phyloP scores from a whole-genome alignment of 805 yeast genomes.

The Blastobotrys parvus region DNA sequence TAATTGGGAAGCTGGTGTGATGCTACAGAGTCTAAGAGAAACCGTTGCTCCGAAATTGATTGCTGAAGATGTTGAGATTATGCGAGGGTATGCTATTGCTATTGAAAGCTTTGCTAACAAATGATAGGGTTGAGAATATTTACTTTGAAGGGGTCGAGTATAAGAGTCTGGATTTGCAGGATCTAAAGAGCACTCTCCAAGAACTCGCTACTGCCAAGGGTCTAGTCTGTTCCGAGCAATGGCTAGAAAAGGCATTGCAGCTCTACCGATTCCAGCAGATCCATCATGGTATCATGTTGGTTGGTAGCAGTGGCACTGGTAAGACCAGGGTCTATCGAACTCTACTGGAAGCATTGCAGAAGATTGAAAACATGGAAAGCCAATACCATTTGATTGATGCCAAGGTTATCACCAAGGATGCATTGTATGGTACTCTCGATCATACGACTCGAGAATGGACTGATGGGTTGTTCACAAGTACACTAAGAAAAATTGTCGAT shows the following conservation, averaged over 20 bases:
- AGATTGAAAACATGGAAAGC: constrained; percentile 31
- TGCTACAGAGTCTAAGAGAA: constrained; percentile 48
- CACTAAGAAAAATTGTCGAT: constrained; percentile 48
- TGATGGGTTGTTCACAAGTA: constrained; percentile 73
- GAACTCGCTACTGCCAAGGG: constrained; percentile 27
- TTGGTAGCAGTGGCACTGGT: constrained; percentile 72
- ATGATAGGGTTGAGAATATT: constrained; percentile 14
- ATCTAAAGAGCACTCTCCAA: constrained; percentile 24
- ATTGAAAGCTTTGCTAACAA: constrained; percentile 4
- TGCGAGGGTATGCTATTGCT: constrained; percentile 19
- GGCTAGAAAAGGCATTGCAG: constrained; percentile 53
- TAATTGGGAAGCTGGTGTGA: constrained; percentile 19
- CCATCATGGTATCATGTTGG: constrained; percentile 74
- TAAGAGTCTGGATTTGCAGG: constrained; percentile 20
- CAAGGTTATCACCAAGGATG: constrained; percentile 59
- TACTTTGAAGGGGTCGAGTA: constrained; percentile 15
- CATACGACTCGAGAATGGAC: constrained; percentile 81
- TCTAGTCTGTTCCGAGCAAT: constrained; percentile 29
- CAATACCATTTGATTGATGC: constrained; percentile 53
- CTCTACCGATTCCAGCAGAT: constrained; percentile 49
- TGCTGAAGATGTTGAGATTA: constrained; percentile 40
- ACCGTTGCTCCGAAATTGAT: constrained; percentile 63
- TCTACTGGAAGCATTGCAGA: constrained; percentile 38
- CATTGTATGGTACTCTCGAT: constrained; percentile 65
- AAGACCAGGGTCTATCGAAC: constrained; percentile 50